Evolutionary conservation across 2,329 filamentous ascomycete genomes (phyloP).

Genomic region (Ophiostoma perfectum): DNA sequence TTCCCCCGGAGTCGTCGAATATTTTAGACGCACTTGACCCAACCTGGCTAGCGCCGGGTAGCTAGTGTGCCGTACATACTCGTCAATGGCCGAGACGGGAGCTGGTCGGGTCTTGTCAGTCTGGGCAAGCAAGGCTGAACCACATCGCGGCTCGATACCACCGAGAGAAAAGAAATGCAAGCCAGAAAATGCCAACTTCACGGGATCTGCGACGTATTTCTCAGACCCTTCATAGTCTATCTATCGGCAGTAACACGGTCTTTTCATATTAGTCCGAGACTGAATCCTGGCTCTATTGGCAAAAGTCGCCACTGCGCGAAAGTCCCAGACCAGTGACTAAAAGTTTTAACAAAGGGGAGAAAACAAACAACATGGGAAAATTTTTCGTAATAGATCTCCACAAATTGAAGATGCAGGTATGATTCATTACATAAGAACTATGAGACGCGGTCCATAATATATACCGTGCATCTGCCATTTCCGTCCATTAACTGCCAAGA

Average conservation of each 20-base stretch:
- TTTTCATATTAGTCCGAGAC: neutral
- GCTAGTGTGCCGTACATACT: neutral
- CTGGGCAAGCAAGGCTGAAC: constrained; percentile 10
- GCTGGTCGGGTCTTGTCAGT: constrained; percentile 12
- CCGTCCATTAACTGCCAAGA: neutral
- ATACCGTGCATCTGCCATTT: constrained; percentile 1
- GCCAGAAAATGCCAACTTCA: neutral
- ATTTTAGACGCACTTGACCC: neutral
- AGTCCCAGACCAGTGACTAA: constrained; percentile 17
- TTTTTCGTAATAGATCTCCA: constrained; percentile 13
- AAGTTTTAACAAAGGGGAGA: constrained; percentile 15
- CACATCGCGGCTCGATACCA: neutral
- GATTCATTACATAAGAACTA: constrained; percentile 3
- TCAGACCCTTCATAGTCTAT: neutral
- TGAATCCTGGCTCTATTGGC: neutral
- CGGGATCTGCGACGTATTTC: neutral
- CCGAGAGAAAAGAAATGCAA: neutral
- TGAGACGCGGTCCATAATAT: neutral
- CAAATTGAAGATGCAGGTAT: neutral
- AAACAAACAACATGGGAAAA: constrained; percentile 1
- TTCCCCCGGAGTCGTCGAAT: constrained; percentile 1
- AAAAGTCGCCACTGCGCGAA: constrained; percentile 14
- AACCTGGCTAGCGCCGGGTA: neutral
- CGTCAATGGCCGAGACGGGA: neutral
- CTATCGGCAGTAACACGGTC: neutral